Evolutionary conservation across 2,329 filamentous ascomycete genomes (phyloP), one percentile per base, ranked within the genome.

Genomic region (Sporothrix humicola): DNA sequence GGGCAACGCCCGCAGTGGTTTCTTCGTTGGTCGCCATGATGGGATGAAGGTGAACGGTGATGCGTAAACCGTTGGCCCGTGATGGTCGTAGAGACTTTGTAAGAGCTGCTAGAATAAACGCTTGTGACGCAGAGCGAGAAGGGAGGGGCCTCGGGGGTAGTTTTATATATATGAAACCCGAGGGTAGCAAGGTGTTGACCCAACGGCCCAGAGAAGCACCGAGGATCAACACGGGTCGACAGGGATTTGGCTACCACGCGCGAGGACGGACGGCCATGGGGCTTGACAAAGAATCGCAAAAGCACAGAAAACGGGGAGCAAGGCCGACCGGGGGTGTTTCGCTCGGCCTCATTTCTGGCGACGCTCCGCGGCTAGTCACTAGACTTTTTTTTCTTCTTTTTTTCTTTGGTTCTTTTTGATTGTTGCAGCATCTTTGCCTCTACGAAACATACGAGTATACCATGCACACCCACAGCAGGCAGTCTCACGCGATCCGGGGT

Each of bases 11-110:
- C 13, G 59, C 10, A 37, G 59, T 44, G 37, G 17, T 37, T n/a
- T 63, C n/a, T 20, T 63, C 59, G 13, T 20, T 1, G n/a, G 59
- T 46, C 37, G 59, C 37, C 59, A 63, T 63, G 59, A 46, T 63
- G 37, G 52, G 8, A 56, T 56, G 20, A 10, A 13, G 52, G 4
- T 56, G 20, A 12, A 23, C 20, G n/a, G 31, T 37, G 31, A 5
- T 37, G 31, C 4, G 31, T 37, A 37, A 37, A 26, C 31, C 31
- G 31, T 37, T 26, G 52, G 52, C 52, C 20, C 23, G 31, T 37
- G 31, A 37, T 37, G 31, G 31, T 63, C 44, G 59, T 17, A 63
- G 17, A 42, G 44, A 23, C 31, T 44, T 15, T 15, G 44, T 9
- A 23, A 56, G 7, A 26, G 26, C 8, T 12, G 20, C 8, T 9